Evolutionary conservation across 768 basidiomycete species (phyloP), one percentile per base, ranked within the genome.

Genomic region (Pleurotus salmoneostramineus): DNA sequence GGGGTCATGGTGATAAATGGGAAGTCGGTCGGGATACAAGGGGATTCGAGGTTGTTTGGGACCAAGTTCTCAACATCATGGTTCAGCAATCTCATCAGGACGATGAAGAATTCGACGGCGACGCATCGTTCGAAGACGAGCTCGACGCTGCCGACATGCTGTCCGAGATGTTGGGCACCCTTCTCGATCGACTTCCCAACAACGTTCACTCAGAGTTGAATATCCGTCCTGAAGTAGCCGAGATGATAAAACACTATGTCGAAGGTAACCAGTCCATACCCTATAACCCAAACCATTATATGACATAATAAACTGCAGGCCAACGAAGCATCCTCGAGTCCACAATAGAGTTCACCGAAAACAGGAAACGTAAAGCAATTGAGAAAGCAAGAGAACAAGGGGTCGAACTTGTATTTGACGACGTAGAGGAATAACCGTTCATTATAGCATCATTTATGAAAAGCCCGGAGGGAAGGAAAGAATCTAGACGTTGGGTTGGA

Each of bases 221-320:
- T 31, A 57, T 70, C 36, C 57, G 64, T 14, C 74, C 77, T 3
- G 81, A 87, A 8, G 87, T 95, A 1, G 69, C 69, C 36, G 51
- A 62, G 50, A 94, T 94, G 91, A 73, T 89, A 50, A 70, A 73
- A 34, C 73, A 87, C 60, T 94, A 94, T 62, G 66, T 91, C 6
- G 74, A 84, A 72, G 88, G 88, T 85, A 56, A 72, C 21, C 61
- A 3, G 2, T 48, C 0, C 48, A 45, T 3, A 31, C 15, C 12
- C 11, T 15, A 17, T 21, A 34, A 7, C 46, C 5, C 44, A n/a
- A 15, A 8, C 8, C 43, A 21, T 46, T 14, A 35, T 33, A 49
- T 46, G 33, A 48, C 48, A 57, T 27, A 56, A 49, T 35, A 47
- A 15, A 49, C 35, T 36, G 50, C 59, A 87, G 87, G 87, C 12